phyloP scores from a whole-genome alignment of 805 yeast species.

The Komagataella kurtzmanii region DNA sequence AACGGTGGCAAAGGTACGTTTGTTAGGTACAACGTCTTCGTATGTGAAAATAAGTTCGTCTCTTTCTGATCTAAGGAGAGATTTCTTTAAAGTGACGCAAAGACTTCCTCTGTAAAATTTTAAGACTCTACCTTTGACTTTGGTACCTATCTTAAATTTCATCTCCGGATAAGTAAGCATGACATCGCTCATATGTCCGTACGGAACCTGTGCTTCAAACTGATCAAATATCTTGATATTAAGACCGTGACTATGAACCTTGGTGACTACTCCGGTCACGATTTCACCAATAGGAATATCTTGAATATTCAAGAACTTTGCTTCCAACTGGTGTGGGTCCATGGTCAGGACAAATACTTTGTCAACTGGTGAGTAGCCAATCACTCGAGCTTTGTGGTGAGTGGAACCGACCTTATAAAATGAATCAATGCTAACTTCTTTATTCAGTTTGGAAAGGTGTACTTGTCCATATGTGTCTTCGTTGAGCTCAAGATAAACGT shows the following conservation, averaged over 20 bases:
- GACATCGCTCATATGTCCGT: conserved; percentile 71
- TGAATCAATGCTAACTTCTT: conserved; percentile 26
- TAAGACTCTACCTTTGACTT: conserved; percentile 64
- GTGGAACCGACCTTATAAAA: conserved; percentile 49
- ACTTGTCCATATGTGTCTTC: conserved; percentile 50
- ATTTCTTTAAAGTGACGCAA: conserved; percentile 66
- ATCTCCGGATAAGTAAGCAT: conserved; percentile 82
- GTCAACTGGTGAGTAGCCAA: conserved; percentile 59
- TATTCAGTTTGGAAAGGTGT: conserved; percentile 60
- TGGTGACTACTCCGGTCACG: conserved; percentile 39
- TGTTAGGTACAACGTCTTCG: conserved; percentile 26
- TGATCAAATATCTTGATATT: conserved; percentile 49
- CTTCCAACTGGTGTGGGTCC: conserved; percentile 48
- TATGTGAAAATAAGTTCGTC: conserved; percentile 31
- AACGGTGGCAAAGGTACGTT: conserved; percentile 60
- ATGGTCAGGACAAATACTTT: conserved; percentile 54
- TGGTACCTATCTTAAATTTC: conserved; percentile 76
- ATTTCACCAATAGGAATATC: conserved; percentile 72
- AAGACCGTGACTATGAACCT: conserved; percentile 59
- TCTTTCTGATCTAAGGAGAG: conserved; percentile 56
- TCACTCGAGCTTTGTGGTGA: conserved; percentile 60
- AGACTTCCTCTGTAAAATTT: conserved; percentile 31
- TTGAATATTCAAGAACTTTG: conserved; percentile 49
- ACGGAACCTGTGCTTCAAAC: conserved; percentile 65
- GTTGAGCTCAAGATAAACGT: conserved; percentile 44